These are phyloP conservation scores for Fusarium palustre DNA, from an alignment of 2,329 filamentous ascomycete species.

Conservation along the genomic window DNA sequence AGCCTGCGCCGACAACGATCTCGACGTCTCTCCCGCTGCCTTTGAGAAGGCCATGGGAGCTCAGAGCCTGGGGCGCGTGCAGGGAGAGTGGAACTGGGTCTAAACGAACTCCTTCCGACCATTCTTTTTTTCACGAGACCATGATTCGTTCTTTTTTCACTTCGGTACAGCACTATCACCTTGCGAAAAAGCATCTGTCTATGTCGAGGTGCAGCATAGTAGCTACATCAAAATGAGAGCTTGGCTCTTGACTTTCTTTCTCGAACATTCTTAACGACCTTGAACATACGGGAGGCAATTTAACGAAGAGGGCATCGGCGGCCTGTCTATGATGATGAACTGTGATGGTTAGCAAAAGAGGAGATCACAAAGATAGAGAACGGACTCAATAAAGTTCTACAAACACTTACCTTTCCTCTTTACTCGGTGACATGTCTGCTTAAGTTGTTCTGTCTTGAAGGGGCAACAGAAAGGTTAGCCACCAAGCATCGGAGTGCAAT, in stretches of 20 bases:
- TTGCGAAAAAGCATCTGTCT: not conserved
- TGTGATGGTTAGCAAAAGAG: slow-evolving; percentile 13
- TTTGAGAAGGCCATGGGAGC: slow-evolving; percentile 59
- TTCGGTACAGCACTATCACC: not conserved
- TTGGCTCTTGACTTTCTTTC: slow-evolving; percentile 8
- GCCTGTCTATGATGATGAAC: slow-evolving; percentile 27
- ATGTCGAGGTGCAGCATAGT: not conserved
- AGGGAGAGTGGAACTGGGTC: slow-evolving; percentile 21
- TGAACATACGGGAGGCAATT: slow-evolving; percentile 25
- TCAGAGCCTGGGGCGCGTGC: slow-evolving; percentile 34
- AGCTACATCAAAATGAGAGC: not conserved
- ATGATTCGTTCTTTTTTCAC: not conserved
- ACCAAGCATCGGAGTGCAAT: fast-evolving
- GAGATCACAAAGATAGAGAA: slow-evolving; percentile 4
- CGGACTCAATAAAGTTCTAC: slow-evolving; percentile 7
- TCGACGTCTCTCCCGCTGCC: slow-evolving; percentile 61
- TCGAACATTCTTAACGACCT: slow-evolving; percentile 20
- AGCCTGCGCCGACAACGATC: slow-evolving; percentile 59
- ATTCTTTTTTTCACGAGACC: slow-evolving; percentile 7
- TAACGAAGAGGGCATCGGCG: slow-evolving; percentile 14
- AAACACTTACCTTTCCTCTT: not conserved
- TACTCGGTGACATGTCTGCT: not conserved
- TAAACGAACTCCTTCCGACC: slow-evolving; percentile 32
- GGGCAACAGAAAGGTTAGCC: not conserved
- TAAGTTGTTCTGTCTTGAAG: not conserved